These are phyloP conservation scores for Arthrobotrys sphaeroides DNA, from an alignment of 2,329 filamentous ascomycete genomes.

Conservation along the genomic window DNA sequence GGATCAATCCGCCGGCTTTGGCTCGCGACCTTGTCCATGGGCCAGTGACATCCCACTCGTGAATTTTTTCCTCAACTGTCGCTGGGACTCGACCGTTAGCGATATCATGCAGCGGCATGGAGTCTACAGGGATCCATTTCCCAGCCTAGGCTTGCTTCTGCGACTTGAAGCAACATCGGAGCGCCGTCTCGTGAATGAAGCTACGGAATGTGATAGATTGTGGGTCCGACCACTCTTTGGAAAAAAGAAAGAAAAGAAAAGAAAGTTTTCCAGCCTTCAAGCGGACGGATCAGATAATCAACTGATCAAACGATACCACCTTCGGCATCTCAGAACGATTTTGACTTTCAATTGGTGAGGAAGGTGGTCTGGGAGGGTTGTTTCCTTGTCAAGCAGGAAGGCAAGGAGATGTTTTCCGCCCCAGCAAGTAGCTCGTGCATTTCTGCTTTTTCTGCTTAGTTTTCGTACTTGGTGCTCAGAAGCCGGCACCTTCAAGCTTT, in stretches of 20 bases:
- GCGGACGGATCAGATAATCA: conserved; percentile 48
- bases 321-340: conserved; percentile 19
- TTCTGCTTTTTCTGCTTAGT: neutral
- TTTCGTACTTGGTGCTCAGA: neutral
- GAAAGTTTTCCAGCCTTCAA: conserved; percentile 13
- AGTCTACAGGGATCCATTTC: conserved; percentile 17
- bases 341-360: conserved; percentile 7
- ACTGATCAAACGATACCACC: conserved; percentile 37
- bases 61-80: conserved; percentile 23
- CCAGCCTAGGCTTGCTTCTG: conserved; percentile 10
- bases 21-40: conserved; percentile 14
- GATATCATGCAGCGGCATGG: conserved; percentile 41
- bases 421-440: neutral
- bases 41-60: conserved; percentile 10
- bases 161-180: conserved; percentile 14
- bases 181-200: conserved; percentile 17
- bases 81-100: conserved; percentile 8
- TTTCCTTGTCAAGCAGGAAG: conserved; percentile 25
- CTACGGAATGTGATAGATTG: conserved; percentile 11
- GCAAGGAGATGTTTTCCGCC: conserved; percentile 3
- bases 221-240: neutral
- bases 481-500: conserved; percentile 8
- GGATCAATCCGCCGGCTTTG: conserved; percentile 33
- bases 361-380: conserved; percentile 29
- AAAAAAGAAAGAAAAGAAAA: no score